Percentiles rank a stretch among this genome's conserved stretches.
Evolutionary conservation across 495 filamentous ascomycete genomes (phyloP).

Genomic region (Xanthoparmelia taractica): DNA sequence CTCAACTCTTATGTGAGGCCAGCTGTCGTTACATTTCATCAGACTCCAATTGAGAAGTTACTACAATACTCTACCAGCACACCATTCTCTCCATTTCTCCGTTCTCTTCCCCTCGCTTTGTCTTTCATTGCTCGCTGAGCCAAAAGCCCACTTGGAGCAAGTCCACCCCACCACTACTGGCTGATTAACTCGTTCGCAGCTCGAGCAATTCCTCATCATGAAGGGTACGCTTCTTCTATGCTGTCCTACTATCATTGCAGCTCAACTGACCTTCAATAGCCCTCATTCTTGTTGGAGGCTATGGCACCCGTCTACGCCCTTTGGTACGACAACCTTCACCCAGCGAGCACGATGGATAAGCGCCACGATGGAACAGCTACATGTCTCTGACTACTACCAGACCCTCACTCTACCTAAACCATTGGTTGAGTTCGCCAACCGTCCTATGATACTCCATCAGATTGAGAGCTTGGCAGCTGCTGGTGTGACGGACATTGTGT

Average conservation of each 20-base stretch:
- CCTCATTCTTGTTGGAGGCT: conserved; percentile 98
- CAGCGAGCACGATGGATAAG: conserved; percentile 15
- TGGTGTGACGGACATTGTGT: conserved; percentile 94
- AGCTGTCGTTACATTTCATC: conserved; percentile 7
- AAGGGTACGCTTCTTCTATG: conserved; percentile 7
- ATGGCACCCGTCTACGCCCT: conserved; percentile 95
- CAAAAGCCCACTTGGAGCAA: not conserved
- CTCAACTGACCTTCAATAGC: conserved; percentile 46
- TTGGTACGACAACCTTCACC: conserved; percentile 60
- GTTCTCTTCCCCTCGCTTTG: not conserved
- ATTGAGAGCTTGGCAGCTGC: conserved; percentile 91
- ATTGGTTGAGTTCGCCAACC: conserved; percentile 95
- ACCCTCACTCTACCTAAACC: conserved; percentile 96
- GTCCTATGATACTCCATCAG: conserved; percentile 98
- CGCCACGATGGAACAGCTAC: conserved; percentile 1
- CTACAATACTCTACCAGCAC: too few relatives aligned
- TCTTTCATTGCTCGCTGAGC: not conserved
- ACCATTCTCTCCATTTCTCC: not conserved
- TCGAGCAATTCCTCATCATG: conserved; percentile 1
- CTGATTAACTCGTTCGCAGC: not conserved
- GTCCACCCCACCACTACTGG: not conserved
- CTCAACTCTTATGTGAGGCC: conserved; percentile 5
- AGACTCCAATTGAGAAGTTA: not conserved
- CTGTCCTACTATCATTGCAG: not conserved
- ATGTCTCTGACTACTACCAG: conserved; percentile 39